Evolutionary conservation across 768 basidiomycete species (phyloP).

Genomic region (Calocybe gangraenosa): DNA sequence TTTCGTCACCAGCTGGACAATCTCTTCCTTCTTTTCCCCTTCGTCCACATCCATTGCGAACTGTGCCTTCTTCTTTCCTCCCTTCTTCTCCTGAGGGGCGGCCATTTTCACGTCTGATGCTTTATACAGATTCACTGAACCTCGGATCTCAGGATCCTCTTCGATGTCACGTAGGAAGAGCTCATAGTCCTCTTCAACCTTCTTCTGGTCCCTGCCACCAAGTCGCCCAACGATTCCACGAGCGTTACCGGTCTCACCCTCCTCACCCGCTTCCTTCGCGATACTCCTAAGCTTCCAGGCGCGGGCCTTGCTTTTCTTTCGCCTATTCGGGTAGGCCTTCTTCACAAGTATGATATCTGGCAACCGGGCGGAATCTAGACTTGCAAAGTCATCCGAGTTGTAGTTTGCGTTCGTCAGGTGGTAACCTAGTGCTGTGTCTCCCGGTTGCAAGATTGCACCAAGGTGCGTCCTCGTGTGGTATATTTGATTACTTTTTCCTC

Average conservation of each 20-base stretch:
- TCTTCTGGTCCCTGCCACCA: conserved; percentile 86
- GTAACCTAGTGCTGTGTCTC: conserved; percentile 91
- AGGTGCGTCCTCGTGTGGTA: conserved; percentile 97
- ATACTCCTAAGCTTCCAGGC: conserved; percentile 90
- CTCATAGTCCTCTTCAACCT: conserved; percentile 97
- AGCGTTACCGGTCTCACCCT: conserved; percentile 71
- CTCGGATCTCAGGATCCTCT: conserved; percentile 90
- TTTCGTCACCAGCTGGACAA: conserved; percentile 21
- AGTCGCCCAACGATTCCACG: conserved; percentile 86
- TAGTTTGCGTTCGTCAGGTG: conserved; percentile 86
- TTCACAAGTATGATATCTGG: conserved; percentile 93
- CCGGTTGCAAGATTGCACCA: conserved; percentile 86
- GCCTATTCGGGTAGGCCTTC: conserved; percentile 90
- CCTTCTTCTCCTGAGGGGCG: conserved; percentile 30
- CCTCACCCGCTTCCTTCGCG: conserved; percentile 87
- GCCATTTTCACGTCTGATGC: conserved; percentile 51
- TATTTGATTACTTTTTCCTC: conserved; percentile 66
- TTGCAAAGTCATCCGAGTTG: conserved; percentile 84
- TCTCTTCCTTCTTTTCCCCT: conserved; percentile 21
- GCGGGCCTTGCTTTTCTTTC: conserved; percentile 85
- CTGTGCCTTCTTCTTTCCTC: conserved; percentile 41
- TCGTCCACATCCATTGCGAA: conserved; percentile 72
- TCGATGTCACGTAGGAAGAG: conserved; percentile 90
- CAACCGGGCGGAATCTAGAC: conserved; percentile 58
- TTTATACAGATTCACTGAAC: conserved; percentile 85